Conservation (phyloP, 805 yeast genomes). For the Starmerella davenportii region DNA sequence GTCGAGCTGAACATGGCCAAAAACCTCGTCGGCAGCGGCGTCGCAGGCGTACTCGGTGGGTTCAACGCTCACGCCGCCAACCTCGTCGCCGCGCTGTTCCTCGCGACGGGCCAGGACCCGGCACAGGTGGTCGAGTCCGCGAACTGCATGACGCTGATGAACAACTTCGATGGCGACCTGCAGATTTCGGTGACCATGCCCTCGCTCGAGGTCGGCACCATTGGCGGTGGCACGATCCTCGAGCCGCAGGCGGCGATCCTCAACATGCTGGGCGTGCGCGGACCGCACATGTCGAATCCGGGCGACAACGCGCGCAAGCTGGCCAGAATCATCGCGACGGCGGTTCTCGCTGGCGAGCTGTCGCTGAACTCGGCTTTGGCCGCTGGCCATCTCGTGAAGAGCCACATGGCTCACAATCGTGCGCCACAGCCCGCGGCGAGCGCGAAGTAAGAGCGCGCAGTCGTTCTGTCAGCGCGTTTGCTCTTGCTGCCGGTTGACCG, state of each 20-base stretch:
- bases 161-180: conserved; percentile 61
- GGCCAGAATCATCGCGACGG: conserved; percentile 82
- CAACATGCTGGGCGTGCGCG: conserved; percentile 82
- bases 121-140: conserved; percentile 97
- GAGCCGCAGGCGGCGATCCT: conserved; percentile 96
- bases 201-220: conserved; percentile 94
- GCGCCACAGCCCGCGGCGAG: conserved; percentile 15
- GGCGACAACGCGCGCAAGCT: conserved; percentile 89
- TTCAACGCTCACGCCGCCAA: conserved; percentile 98
- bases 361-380: conserved; percentile 92
- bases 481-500: too few relatives aligned
- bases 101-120: conserved; percentile 99
- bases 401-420: conserved; percentile 93
- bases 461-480: too few relatives aligned
- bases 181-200: conserved; percentile 98
- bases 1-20: conserved; percentile 79
- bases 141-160: conserved; percentile 92
- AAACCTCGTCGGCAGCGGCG: conserved; percentile 87
- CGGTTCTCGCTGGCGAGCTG: conserved; percentile 89
- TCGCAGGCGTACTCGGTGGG: conserved; percentile 98
- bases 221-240: conserved; percentile 96
- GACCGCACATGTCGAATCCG: conserved; percentile 85
- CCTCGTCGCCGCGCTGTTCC: conserved; percentile 77
- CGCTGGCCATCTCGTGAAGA: conserved; percentile 94
- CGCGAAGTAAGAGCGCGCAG: neutral